A percentile compares a stretch with the other conserved stretches of the same genome.
These are phyloP conservation scores for Coriaria nepalensis DNA, from an alignment of 306 rosid genomes.

Conservation along the genomic window DNA sequence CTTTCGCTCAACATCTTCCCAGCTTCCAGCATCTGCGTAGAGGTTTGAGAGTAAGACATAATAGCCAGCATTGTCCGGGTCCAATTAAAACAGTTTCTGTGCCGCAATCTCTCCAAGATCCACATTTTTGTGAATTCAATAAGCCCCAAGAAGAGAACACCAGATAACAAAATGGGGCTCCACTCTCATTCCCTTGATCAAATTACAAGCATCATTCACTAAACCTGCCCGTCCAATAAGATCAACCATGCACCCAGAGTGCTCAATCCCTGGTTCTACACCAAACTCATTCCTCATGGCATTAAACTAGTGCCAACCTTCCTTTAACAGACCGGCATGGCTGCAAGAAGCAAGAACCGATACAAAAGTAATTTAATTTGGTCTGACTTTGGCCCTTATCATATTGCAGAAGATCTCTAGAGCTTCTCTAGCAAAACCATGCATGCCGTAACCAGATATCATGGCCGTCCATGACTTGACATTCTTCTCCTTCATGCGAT, in stretches of 20 bases:
- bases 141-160: slow-evolving; percentile 75
- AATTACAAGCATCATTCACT: slow-evolving; percentile 48
- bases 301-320: slow-evolving; percentile 74
- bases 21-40: slow-evolving; percentile 68
- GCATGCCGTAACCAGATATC: slow-evolving; percentile 76
- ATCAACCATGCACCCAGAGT: slow-evolving; percentile 69
- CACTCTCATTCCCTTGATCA: slow-evolving; percentile 57
- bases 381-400: slow-evolving; percentile 37
- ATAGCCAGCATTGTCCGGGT: slow-evolving; percentile 61
- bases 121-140: slow-evolving; percentile 59
- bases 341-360: slow-evolving; percentile 67
- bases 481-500: slow-evolving; percentile 50
- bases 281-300: slow-evolving; percentile 38
- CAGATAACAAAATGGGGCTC: slow-evolving; percentile 56
- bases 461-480: slow-evolving; percentile 67
- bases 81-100: slow-evolving; percentile 48
- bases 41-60: slow-evolving; percentile 63
- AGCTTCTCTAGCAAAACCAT: slow-evolving; percentile 52
- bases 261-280: slow-evolving; percentile 65
- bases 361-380: slow-evolving; percentile 53
- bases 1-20: slow-evolving; percentile 62
- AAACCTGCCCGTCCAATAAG: slow-evolving; percentile 69
- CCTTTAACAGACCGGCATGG: slow-evolving; percentile 60
- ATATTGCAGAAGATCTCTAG: slow-evolving; percentile 45
- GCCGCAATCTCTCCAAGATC: slow-evolving; percentile 65